Base-by-base conservation (phyloP, 1,284 basidiomycete species). In the Sporisorium sorghi region DNA sequence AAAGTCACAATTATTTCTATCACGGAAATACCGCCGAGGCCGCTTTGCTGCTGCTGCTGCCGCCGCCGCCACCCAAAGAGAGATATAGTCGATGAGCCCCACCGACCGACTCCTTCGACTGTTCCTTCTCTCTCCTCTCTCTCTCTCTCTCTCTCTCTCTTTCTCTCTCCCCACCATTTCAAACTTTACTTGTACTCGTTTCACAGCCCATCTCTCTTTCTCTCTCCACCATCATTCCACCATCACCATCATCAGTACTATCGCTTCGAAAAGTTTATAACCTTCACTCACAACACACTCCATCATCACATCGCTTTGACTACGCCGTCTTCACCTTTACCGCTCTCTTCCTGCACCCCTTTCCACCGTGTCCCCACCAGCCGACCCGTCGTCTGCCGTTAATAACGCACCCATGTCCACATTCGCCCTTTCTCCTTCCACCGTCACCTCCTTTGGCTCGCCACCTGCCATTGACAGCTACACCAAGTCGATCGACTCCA, bases 381-480 rank as follows among this genome's bases (percentile, higher is more conserved):
- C 40, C 61, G 49, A 53, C 12, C 43, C 12, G 14, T 60, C 54
- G 52, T 46, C 67, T 60, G 48, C 48, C 23, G 21, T 39, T 19
- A 12, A 28, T 26, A 52, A 24, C 67, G 49, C 61, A 57, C 53
- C 49, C 56, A 70, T 70, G 67, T 48, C 60, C 19, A 33, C 66
- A 21, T 64, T 57, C 49, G 37, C 57, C 17, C 47, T 57, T 32
- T 23, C 61, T 33, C 42, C 67, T 8, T 30, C 57, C 28, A 57
- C 43, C 43, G 39, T 62, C 35, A 43, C 32, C 33, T 51, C 57
- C 14, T 64, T 48, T 47, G 67, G 53, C 9, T 59, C 61, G 56
- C 39, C 56, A 39, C 50, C 67, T 52, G 42, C 57, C 19, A 47
- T 59, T 30, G 60, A 63, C 47, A 26, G 24, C 49, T 51, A 55